Percentiles rank a stretch among this genome's conserved stretches.
Evolutionary conservation across 1,139 yeast genomes (phyloP).

Genomic region (Petasospora rhodanensis): DNA sequence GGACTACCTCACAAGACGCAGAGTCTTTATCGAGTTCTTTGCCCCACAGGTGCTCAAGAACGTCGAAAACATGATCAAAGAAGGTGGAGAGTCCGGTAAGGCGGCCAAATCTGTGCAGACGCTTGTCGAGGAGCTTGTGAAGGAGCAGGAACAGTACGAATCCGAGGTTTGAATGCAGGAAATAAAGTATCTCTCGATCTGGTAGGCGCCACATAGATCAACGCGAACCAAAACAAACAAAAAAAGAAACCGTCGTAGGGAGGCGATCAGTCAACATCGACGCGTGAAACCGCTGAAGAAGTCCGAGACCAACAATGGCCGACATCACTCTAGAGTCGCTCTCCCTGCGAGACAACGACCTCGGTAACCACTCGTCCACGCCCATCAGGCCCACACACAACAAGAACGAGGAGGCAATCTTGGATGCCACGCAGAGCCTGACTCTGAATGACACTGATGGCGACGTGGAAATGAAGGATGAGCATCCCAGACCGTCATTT

Average conservation of each 20-base stretch:
- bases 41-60: constrained; percentile 46
- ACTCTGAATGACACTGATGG: constrained; percentile 6
- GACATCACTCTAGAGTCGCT: constrained; percentile 10
- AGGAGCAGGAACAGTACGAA: constrained; percentile 4
- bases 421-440: constrained; percentile 6
- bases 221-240: constrained; percentile 6
- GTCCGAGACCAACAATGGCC: constrained; percentile 2
- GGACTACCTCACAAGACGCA: constrained; percentile 60
- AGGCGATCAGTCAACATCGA: background rate
- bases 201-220: constrained; percentile 9
- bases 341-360: constrained; percentile 1
- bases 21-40: constrained; percentile 52
- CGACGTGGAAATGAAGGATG: too few relatives aligned
- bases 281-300: background rate
- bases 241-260: background rate
- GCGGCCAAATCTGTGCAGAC: constrained; percentile 39
- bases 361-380: constrained; percentile 1
- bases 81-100: constrained; percentile 74
- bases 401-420: constrained; percentile 3
- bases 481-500: background rate
- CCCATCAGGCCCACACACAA: constrained; percentile 2
- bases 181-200: too few relatives aligned
- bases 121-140: constrained; percentile 19
- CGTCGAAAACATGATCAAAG: constrained; percentile 49
- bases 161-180: constrained; percentile 3